phyloP scores from a whole-genome alignment of 495 filamentous ascomycete genomes.

The Penicillium manginii region DNA sequence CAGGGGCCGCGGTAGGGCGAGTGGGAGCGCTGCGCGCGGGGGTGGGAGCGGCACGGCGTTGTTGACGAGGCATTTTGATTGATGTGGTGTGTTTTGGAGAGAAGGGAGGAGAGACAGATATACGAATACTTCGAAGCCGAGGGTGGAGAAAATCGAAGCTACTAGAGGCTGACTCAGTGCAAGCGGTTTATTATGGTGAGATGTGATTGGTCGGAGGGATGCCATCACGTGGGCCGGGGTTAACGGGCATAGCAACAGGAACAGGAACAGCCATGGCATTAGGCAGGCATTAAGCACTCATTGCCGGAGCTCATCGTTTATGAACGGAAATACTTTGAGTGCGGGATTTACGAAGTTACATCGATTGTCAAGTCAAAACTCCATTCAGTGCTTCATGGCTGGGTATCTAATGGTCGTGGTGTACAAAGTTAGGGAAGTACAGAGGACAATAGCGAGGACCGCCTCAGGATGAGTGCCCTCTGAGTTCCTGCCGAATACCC shows the following conservation, averaged over 20 bases:
- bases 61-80: slow-evolving; percentile 76
- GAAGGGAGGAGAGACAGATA: slow-evolving; percentile 11
- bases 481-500: neutral
- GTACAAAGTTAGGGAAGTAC: neutral
- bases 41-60: slow-evolving; percentile 60
- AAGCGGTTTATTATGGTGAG: slow-evolving; percentile 1
- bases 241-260: neutral
- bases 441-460: slow-evolving; percentile 4
- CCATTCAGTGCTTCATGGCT: slow-evolving; percentile 5
- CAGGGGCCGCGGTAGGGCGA: slow-evolving; percentile 68
- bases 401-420: slow-evolving; percentile 7
- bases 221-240: slow-evolving; percentile 7
- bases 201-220: slow-evolving; percentile 25
- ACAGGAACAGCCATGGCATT: too few species aligned
- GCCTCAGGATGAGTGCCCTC: neutral
- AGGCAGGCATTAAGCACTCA: too few species aligned
- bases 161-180: slow-evolving; percentile 20
- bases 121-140: slow-evolving; percentile 14
- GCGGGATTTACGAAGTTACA: neutral
- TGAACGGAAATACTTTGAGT: too few species aligned
- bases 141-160: slow-evolving; percentile 21
- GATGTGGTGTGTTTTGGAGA: slow-evolving; percentile 22
- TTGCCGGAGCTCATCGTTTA: too few species aligned
- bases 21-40: slow-evolving; percentile 63
- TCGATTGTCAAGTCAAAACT: neutral